Evolutionary conservation across 768 basidiomycete species (phyloP), one percentile per base, ranked within the genome.

Genomic region (Trametes meyenii): DNA sequence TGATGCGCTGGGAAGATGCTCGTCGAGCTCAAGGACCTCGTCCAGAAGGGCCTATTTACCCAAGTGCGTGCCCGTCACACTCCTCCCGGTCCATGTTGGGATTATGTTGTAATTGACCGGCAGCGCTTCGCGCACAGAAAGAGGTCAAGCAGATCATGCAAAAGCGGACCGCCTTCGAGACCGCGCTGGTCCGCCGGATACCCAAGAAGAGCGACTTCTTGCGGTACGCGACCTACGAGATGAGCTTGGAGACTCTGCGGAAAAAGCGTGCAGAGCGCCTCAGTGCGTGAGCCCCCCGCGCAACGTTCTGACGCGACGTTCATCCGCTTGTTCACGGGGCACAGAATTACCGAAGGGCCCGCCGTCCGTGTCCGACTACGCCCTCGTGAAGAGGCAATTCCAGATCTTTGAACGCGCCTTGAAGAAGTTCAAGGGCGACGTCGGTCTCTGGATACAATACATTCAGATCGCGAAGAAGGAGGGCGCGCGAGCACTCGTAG

Each of bases 151-250:
- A 88, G 66, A 94, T 98, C 58, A 83, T 97, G 71, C 89, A 87
- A 75, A 88, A 87, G 70, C 83, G 94, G 26, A 96, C 93, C 6
- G 79, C 77, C 39, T 93, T 92, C 71, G 95, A 98, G 77, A 88
- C 84, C 0, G 83, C 89, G 1, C 84, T 98, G 48, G 85, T 98
- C 8, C 84, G 95, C 42, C 84, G 92, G 52, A 82, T 92, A 38
- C 87, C 93, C 5, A 87, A 89, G 74, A 96, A 95, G 75, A 79
- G 84, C 12, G 95, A 98, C 75, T 97, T 87, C 75, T 75, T 96
- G 71, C 88, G 92, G 29, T 98, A 98, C 78, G 88, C 85, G n/a
- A 82, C 89, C 5, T 97, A 95, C 72, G 94, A 96, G 77, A 94
- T 94, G 86, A 83, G 83, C 12, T 81, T 97, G 46, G 95, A 97